A percentile compares a stretch with the other conserved stretches of the same genome.
Conservation (phyloP, 352 stramenopile genomes). For the Phytophthora cryptogea region DNA sequence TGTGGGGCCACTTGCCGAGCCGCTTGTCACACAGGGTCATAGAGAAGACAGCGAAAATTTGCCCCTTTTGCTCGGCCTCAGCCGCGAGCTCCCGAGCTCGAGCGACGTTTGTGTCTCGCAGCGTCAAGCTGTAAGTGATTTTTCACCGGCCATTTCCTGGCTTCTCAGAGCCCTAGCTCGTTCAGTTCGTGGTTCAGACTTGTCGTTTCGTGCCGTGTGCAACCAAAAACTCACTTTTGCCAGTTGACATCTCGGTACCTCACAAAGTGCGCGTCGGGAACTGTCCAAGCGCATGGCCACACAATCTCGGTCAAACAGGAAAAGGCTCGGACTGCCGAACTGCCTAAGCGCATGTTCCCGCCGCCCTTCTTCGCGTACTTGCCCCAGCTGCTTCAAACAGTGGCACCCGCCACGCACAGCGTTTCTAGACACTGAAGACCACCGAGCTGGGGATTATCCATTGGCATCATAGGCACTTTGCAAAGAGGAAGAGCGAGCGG, state of each 20-base stretch:
- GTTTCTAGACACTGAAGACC: conserved; percentile 15
- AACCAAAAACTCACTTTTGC: conserved; percentile 12
- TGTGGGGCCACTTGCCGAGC: conserved; percentile 8
- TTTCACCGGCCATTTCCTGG: conserved; percentile 22
- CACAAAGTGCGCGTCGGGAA: not conserved
- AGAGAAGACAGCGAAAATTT: conserved; percentile 23
- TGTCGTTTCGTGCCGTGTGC: conserved; percentile 15
- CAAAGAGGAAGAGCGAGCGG: not conserved
- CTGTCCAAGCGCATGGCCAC: not conserved
- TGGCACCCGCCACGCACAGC: conserved; percentile 1
- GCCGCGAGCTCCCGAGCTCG: not conserved
- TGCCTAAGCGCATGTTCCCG: not conserved
- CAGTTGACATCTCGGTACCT: conserved; percentile 6
- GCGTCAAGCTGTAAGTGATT: conserved; percentile 15
- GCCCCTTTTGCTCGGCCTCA: not conserved
- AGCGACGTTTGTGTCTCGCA: conserved; percentile 2
- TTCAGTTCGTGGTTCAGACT: conserved; percentile 8
- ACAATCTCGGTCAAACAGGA: not conserved
- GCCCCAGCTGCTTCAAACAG: conserved; percentile 11
- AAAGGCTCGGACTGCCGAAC: not conserved
- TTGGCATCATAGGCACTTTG: conserved; percentile 1
- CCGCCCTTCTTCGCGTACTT: not conserved
- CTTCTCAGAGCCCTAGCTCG: conserved; percentile 6
- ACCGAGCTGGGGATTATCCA: conserved; percentile 19
- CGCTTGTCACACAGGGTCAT: conserved; percentile 22